A percentile compares a stretch with the other conserved stretches of the same genome.
Conservation (phyloP, 2,329 filamentous ascomycete species). For the Diaporthe longicolla region DNA sequence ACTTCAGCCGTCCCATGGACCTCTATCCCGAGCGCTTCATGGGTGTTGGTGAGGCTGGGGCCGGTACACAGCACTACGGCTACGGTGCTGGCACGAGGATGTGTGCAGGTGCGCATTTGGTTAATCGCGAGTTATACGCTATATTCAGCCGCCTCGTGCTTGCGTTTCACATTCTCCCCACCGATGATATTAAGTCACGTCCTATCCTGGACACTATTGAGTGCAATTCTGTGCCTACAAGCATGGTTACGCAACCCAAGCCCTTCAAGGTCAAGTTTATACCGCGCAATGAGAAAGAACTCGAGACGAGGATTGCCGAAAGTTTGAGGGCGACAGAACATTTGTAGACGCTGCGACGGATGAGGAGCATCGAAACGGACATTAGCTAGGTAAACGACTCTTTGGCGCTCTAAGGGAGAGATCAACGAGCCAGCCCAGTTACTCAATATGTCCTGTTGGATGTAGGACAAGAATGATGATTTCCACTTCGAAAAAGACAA, state of each 20-base stretch:
- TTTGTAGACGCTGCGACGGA: neutral
- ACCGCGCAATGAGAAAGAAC: neutral
- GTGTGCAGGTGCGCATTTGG: conserved; percentile 2
- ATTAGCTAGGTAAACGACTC: too few relatives aligned
- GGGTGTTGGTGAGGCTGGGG: conserved; percentile 1
- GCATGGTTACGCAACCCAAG: conserved; percentile 18
- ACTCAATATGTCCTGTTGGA: neutral
- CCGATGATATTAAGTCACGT: neutral
- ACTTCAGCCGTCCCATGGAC: neutral
- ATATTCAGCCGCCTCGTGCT: conserved; percentile 14
- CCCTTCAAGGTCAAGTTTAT: conserved; percentile 5
- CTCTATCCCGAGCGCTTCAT: conserved; percentile 14
- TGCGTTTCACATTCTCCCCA: neutral
- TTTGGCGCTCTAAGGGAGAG: neutral
- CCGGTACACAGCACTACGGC: conserved; percentile 12
- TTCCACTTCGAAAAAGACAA: too few relatives aligned
- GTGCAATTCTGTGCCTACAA: conserved; percentile 15
- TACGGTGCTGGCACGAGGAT: conserved; percentile 1
- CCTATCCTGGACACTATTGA: conserved; percentile 10
- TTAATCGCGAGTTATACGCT: conserved; percentile 1
- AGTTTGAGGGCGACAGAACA: neutral
- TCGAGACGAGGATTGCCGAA: neutral
- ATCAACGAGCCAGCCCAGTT: too few relatives aligned
- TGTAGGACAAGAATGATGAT: too few relatives aligned
- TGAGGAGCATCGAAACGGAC: neutral